These are phyloP conservation scores for Thymus quinquecostatus DNA, from an alignment of 257 asterid genomes.

Conservation along the genomic window DNA sequence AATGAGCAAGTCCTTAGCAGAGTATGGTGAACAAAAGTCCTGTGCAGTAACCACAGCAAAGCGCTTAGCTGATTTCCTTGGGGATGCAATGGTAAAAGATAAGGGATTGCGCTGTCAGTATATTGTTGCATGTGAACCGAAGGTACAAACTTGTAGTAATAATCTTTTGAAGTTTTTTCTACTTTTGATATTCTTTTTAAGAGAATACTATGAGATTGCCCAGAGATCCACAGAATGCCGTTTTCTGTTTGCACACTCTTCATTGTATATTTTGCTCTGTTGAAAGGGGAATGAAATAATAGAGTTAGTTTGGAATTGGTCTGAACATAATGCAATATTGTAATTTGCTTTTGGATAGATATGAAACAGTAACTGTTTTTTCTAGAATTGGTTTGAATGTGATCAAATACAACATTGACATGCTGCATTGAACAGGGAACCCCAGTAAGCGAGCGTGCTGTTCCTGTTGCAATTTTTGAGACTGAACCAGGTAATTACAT, in stretches of 20 bases:
- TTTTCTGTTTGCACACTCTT: constrained; percentile 24
- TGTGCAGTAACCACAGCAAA: constrained; percentile 98
- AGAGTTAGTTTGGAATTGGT: not conserved
- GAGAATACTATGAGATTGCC: not conserved
- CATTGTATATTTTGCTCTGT: constrained; percentile 2
- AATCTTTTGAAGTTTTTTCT: constrained; percentile 1
- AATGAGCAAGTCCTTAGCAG: constrained; percentile 97
- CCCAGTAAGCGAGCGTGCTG: constrained; percentile 98
- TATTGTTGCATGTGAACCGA: constrained; percentile 96
- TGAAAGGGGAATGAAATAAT: constrained; percentile 6
- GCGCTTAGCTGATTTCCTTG: constrained; percentile 95
- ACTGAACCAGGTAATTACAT: constrained; percentile 70
- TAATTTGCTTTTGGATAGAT: not conserved
- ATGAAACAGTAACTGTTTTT: constrained; percentile 8
- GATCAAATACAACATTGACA: constrained; percentile 16
- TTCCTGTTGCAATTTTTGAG: constrained; percentile 98
- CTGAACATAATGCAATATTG: constrained; percentile 5
- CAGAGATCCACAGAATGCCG: not conserved
- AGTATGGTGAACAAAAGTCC: constrained; percentile 94
- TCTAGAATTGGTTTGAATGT: constrained; percentile 21
- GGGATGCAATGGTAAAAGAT: constrained; percentile 97
- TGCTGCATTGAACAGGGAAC: constrained; percentile 74
- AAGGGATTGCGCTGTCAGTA: constrained; percentile 97
- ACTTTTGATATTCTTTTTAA: constrained; percentile 12
- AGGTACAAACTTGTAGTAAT: constrained; percentile 51